These are phyloP conservation scores for Xanthoconium separans DNA, from an alignment of 1,284 basidiomycete species.

Conservation along the genomic window DNA sequence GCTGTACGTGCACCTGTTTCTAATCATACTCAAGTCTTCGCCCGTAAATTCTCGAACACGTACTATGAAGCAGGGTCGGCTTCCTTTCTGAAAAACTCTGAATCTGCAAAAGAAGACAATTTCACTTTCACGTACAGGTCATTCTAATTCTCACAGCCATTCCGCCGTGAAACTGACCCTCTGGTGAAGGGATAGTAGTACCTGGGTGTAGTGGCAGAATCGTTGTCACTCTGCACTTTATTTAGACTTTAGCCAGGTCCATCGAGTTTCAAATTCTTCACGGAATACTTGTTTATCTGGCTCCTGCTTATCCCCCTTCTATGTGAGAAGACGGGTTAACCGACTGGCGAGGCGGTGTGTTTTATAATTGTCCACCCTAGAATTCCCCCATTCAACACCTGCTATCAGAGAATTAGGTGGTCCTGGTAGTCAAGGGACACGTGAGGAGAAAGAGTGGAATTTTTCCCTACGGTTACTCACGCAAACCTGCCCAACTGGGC, in stretches of 20 bases:
- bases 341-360: conserved; percentile 24
- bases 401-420: conserved; percentile 2
- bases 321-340: conserved; percentile 16
- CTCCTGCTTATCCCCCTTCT: conserved; percentile 17
- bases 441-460: conserved; percentile 20
- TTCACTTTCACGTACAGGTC: conserved; percentile 8
- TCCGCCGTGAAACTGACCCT: conserved; percentile 5
- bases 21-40: conserved; percentile 19
- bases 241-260: conserved; percentile 32
- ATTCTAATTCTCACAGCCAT: conserved; percentile 10
- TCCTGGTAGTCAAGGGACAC: conserved; percentile 18
- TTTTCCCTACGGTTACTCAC: conserved; percentile 7
- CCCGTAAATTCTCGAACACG: background rate
- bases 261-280: conserved; percentile 14
- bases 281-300: conserved; percentile 4
- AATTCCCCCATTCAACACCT: conserved; percentile 13
- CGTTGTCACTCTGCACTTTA: conserved; percentile 7
- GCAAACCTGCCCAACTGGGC: background rate
- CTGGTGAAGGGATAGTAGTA: conserved; percentile 11
- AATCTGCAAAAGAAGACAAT: background rate
- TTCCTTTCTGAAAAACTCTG: conserved; percentile 6
- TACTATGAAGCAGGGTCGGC: conserved; percentile 10
- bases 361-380: conserved; percentile 17
- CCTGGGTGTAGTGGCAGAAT: conserved; percentile 13
- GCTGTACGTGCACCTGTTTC: conserved; percentile 18